Conservation (phyloP, 805 yeast species). For the Candida insectalens region DNA sequence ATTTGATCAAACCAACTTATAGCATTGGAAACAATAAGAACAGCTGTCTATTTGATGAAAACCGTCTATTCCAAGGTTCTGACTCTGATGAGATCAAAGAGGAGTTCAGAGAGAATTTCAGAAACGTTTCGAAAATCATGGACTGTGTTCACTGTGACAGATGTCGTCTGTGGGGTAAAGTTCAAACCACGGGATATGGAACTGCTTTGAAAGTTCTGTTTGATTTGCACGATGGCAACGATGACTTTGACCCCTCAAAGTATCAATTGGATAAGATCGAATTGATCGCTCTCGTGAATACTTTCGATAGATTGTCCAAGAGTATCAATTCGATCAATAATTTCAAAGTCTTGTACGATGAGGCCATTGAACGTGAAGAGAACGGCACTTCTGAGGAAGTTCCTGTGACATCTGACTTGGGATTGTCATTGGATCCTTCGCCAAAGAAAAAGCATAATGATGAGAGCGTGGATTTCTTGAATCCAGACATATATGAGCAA, state of each 20-base stretch:
- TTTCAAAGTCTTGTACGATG: slow-evolving; percentile 50
- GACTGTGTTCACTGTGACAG: slow-evolving; percentile 98
- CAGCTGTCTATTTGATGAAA: slow-evolving; percentile 32
- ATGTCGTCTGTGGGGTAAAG: slow-evolving; percentile 96
- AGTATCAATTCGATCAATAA: slow-evolving; percentile 66
- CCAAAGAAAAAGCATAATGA: background rate
- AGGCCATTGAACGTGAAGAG: slow-evolving; percentile 19
- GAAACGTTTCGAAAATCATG: slow-evolving; percentile 87
- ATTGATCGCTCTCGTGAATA: slow-evolving; percentile 81
- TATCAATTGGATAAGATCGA: slow-evolving; percentile 59
- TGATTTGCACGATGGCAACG: slow-evolving; percentile 48
- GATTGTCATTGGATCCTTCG: slow-evolving; percentile 3
- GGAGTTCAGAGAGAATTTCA: slow-evolving; percentile 79
- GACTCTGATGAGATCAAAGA: slow-evolving; percentile 52
- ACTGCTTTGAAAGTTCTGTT: slow-evolving; percentile 88
- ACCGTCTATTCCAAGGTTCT: slow-evolving; percentile 36
- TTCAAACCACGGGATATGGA: slow-evolving; percentile 96
- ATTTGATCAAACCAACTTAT: slow-evolving; percentile 21
- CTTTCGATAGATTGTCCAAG: slow-evolving; percentile 86
- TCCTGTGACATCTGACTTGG: slow-evolving; percentile 15
- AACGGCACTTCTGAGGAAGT: slow-evolving; percentile 7
- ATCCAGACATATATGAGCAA: slow-evolving; percentile 1
- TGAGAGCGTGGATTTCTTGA: background rate
- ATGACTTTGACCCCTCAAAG: slow-evolving; percentile 14
- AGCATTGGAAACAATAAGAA: slow-evolving; percentile 12